Base-by-base conservation (phyloP, 371 early-diverging fungal genomes). In the Rhizopus arrhizus region DNA sequence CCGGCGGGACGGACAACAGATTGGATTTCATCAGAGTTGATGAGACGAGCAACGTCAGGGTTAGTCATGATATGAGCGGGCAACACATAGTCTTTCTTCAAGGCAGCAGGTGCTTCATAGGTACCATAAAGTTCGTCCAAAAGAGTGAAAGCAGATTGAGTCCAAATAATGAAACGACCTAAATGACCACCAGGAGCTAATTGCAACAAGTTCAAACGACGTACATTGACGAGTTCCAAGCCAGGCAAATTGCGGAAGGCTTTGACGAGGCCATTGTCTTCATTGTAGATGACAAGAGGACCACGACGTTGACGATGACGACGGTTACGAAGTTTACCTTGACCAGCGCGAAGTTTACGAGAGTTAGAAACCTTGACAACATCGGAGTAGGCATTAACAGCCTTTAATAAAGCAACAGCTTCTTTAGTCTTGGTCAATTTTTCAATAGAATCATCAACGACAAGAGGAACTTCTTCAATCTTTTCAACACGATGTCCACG, bases 111-210 rank as follows among this genome's bases (percentile, higher is more conserved):
- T 66, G 84, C 82, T 74, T 87, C 86, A 82, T 87, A 84, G 66
- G 96, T 90, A 80, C 99, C 99, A 82, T 91, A 99, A 74, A 99
- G 84, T 70, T 88, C 83, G 84, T 97, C 95, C 69, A 99, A 89
- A 60, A 91, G 87, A 74, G 91, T 90, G 79, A 99, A 95, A 62
- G 99, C 99, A 61, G 87, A 78, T 84, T 97, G 89, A 73, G 99
- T 97, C 99, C 99, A 99, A 90, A 99, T 95, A 83, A 98, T 85
- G 85, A 99, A 97, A 80, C 99, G 97, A 68, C 99, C 99, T 67
- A 98, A 84, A 86, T 99, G 97, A 77, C 99, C 99, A 86, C 99
- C 99, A 62, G 99, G 99, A 68, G 99, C 98, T 60, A 99, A 89
- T 84, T 97, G 95, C 72, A 99, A 88, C 77, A 99, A 84, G 93